A percentile compares a stretch with the other conserved stretches of the same genome.
These are phyloP conservation scores for Salvia rosmarinus DNA, from an alignment of 257 asterid genomes.

Conservation along the genomic window DNA sequence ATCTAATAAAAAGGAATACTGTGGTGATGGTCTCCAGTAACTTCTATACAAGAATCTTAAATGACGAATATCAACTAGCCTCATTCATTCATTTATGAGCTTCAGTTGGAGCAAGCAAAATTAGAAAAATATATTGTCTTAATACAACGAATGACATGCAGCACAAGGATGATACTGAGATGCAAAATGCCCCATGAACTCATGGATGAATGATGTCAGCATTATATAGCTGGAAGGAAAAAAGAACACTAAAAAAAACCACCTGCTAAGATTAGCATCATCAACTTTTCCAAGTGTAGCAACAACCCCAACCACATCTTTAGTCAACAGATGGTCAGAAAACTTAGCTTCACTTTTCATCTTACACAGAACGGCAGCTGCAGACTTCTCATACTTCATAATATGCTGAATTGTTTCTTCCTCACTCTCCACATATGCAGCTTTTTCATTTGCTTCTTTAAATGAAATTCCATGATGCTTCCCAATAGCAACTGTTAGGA, in stretches of 20 bases:
- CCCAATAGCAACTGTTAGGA: slow-evolving; percentile 59
- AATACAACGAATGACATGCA: too few relatives aligned
- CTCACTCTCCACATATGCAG: slow-evolving; percentile 40
- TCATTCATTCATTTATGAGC: slow-evolving; percentile 6
- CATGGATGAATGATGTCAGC: neutral
- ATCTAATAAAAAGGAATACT: slow-evolving; percentile 2
- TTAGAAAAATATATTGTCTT: too few relatives aligned
- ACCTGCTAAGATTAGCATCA: slow-evolving; percentile 79
- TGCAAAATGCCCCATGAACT: neutral
- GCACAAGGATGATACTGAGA: slow-evolving; percentile 6
- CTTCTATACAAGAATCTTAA: neutral
- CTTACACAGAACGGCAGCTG: slow-evolving; percentile 59
- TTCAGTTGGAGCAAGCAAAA: slow-evolving; percentile 26
- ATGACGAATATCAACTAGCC: slow-evolving; percentile 5
- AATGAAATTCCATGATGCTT: slow-evolving; percentile 47
- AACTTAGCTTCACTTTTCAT: slow-evolving; percentile 50
- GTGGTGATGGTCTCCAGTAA: slow-evolving; percentile 5
- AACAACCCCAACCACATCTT: slow-evolving; percentile 75
- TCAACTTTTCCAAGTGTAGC: slow-evolving; percentile 75
- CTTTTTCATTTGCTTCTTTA: slow-evolving; percentile 38
- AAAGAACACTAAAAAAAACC: slow-evolving; percentile 36
- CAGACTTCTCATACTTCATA: slow-evolving; percentile 57
- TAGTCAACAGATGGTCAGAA: slow-evolving; percentile 46
- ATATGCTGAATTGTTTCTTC: slow-evolving; percentile 52
- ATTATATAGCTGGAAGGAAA: slow-evolving; percentile 23